Evolutionary conservation across 805 yeast species (phyloP).

Genomic region (Metahyphopichia silvanorum): DNA sequence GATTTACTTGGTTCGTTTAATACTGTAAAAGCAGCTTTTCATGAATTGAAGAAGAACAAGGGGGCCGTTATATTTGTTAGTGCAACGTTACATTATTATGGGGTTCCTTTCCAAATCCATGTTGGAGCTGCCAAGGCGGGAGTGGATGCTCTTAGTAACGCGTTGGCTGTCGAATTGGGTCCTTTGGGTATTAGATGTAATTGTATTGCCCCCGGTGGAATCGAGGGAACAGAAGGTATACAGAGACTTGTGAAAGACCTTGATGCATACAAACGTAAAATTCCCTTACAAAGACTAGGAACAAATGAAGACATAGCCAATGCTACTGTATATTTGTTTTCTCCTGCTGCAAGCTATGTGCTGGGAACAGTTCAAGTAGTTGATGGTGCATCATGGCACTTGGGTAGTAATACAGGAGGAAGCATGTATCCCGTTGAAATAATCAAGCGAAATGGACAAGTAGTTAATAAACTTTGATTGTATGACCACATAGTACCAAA

Average conservation of each 20-base stretch:
- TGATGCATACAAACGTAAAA: constrained; percentile 28
- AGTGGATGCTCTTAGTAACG: constrained; percentile 81
- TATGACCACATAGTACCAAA: too few species aligned
- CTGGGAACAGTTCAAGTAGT: constrained; percentile 81
- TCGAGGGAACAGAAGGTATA: constrained; percentile 82
- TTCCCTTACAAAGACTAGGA: constrained; percentile 71
- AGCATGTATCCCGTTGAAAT: constrained; percentile 33
- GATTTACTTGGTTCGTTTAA: constrained; percentile 41
- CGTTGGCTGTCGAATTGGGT: constrained; percentile 86
- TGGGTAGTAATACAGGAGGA: constrained; percentile 34
- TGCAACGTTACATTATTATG: constrained; percentile 44
- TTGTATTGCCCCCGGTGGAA: constrained; percentile 89
- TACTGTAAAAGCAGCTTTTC: constrained; percentile 39
- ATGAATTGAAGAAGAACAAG: constrained; percentile 33
- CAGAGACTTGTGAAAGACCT: constrained; percentile 51
- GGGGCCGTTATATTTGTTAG: constrained; percentile 47
- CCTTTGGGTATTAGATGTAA: constrained; percentile 83
- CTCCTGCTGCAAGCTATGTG: constrained; percentile 74
- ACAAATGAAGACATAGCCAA: constrained; percentile 77
- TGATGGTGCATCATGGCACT: constrained; percentile 90
- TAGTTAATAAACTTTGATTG: constrained; percentile 9
- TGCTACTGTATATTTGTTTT: constrained; percentile 76
- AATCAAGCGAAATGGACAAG: constrained; percentile 11
- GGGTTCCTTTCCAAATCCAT: constrained; percentile 63
- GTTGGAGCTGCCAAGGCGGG: constrained; percentile 97